Evolutionary conservation across 176 grass and related monocot species (phyloP).

Genomic region (Cenchrus fungigraminus): DNA sequence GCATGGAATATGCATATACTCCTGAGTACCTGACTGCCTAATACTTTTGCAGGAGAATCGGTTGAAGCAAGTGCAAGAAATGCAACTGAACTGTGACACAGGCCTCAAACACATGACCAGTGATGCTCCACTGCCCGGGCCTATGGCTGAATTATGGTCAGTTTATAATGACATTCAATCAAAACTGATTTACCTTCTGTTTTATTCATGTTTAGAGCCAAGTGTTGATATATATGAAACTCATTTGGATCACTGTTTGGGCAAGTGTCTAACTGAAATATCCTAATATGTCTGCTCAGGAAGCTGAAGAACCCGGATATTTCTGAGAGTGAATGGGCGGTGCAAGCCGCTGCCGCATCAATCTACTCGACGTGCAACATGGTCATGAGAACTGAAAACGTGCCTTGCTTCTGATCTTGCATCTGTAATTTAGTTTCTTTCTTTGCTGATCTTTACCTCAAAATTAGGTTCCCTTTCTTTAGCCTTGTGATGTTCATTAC

Average conservation of each 20-base stretch:
- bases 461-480: constrained; percentile 29
- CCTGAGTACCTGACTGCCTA: constrained; percentile 19
- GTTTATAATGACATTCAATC: constrained; percentile 18
- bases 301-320: constrained; percentile 70
- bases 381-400: constrained; percentile 72
- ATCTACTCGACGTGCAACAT: constrained; percentile 95
- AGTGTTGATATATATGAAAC: neutral
- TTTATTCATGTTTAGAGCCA: neutral
- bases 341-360: constrained; percentile 89
- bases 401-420: constrained; percentile 58
- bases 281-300: constrained; percentile 44
- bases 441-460: constrained; percentile 44
- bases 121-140: constrained; percentile 51
- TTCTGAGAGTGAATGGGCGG: constrained; percentile 69
- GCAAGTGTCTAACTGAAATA: constrained; percentile 21
- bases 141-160: constrained; percentile 59
- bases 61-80: constrained; percentile 95
- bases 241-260: constrained; percentile 5
- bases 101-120: constrained; percentile 65
- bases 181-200: neutral
- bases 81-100: constrained; percentile 80
- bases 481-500: constrained; percentile 40
- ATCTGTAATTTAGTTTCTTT: constrained; percentile 29
- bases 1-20: neutral
- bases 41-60: constrained; percentile 70